Evolutionary conservation across 192 early-diverging fungal genomes (phyloP).

Genomic region (Entomortierella parvispora): DNA sequence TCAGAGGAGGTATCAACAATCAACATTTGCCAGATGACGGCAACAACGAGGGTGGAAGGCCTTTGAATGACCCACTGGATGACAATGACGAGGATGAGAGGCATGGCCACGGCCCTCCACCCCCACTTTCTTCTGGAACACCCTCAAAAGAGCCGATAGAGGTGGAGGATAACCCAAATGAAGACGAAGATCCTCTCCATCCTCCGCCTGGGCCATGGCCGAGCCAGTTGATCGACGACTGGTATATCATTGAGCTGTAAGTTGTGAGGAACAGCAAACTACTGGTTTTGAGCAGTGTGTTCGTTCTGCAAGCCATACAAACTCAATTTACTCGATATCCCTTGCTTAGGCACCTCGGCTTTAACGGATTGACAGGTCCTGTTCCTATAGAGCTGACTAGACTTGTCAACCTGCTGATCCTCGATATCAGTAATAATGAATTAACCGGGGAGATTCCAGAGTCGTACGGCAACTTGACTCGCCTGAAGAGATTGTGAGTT

Average conservation of each 20-base stretch:
- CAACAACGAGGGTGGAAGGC: constrained; percentile 13
- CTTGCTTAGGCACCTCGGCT: constrained; percentile 18
- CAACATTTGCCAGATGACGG: constrained; percentile 15
- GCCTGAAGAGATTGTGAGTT: constrained; percentile 16
- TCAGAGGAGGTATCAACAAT: constrained; percentile 8
- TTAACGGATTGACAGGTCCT: constrained; percentile 26
- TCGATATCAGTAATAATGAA: constrained; percentile 38
- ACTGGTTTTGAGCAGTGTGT: not conserved
- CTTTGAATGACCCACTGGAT: not conserved
- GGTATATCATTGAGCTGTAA: constrained; percentile 44
- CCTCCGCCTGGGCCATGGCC: not conserved
- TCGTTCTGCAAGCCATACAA: too few relatives aligned
- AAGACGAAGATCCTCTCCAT: not conserved
- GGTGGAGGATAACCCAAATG: too few relatives aligned
- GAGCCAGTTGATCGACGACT: constrained; percentile 16
- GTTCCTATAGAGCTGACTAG: constrained; percentile 15
- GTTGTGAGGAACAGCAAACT: not conserved
- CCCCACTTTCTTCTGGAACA: not conserved
- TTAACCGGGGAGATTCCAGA: constrained; percentile 27
- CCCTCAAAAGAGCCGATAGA: too few relatives aligned
- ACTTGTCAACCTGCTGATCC: constrained; percentile 22
- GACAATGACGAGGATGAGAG: not conserved
- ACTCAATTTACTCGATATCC: not conserved
- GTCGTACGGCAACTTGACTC: constrained; percentile 25
- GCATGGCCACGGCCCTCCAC: not conserved